Conservation (phyloP, 2,329 filamentous ascomycete genomes). For the Lasiodiplodia sp. region DNA sequence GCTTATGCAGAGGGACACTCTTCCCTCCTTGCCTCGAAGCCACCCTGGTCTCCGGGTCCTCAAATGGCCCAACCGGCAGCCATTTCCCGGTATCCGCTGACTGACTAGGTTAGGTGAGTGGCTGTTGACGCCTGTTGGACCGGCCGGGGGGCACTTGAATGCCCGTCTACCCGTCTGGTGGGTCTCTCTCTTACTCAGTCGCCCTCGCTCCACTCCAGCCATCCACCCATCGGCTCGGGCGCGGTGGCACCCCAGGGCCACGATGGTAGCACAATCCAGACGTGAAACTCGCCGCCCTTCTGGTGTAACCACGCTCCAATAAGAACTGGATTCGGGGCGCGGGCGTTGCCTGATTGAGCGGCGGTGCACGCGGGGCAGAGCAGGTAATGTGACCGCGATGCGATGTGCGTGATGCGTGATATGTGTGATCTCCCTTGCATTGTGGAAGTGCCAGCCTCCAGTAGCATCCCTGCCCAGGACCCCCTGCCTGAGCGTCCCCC, state of each 20-base stretch:
- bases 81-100: background rate
- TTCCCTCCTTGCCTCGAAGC: background rate
- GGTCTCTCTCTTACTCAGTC: background rate
- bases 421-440: background rate
- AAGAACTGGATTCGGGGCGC: background rate
- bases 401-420: conserved; percentile 7
- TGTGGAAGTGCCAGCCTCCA: background rate
- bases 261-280: conserved; percentile 6
- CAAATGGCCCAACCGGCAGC: background rate
- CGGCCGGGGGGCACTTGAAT: background rate
- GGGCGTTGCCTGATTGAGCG: background rate
- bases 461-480: background rate
- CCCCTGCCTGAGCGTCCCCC: too few relatives aligned
- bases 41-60: background rate
- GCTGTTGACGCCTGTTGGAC: background rate
- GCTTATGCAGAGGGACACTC: background rate
- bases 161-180: background rate
- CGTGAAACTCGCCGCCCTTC: background rate
- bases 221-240: background rate
- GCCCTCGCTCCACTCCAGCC: background rate
- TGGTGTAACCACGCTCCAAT: background rate
- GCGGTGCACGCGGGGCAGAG: conserved; percentile 4
- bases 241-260: background rate
- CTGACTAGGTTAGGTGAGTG: background rate
- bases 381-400: conserved; percentile 20